Evolutionary conservation across 1,284 basidiomycete genomes (phyloP).

Genomic region (Ceratobasidium sp.): DNA sequence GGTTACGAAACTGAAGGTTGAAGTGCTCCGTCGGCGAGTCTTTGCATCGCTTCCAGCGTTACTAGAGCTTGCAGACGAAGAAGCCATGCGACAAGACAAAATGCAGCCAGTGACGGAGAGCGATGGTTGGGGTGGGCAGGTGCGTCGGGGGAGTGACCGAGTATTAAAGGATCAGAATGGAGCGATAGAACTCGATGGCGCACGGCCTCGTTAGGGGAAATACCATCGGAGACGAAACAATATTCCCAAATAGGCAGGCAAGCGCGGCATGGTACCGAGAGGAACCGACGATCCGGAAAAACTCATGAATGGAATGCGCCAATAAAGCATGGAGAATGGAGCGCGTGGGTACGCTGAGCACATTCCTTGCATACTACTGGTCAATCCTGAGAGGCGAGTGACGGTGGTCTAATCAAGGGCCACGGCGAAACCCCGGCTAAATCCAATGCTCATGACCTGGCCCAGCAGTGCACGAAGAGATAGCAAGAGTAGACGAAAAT

Average conservation of each 20-base stretch:
- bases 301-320: constrained; percentile 28
- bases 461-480: not conserved
- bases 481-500: not conserved
- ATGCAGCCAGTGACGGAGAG: constrained; percentile 1
- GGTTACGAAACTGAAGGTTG: constrained; percentile 43
- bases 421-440: constrained; percentile 41
- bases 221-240: constrained; percentile 33
- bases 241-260: constrained; percentile 36
- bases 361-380: constrained; percentile 26
- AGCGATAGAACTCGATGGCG: constrained; percentile 37
- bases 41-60: constrained; percentile 25
- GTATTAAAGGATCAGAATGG: constrained; percentile 32
- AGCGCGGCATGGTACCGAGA: constrained; percentile 29
- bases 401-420: constrained; percentile 38
- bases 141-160: constrained; percentile 27
- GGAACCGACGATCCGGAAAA: constrained; percentile 34
- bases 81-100: constrained; percentile 24
- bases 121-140: constrained; percentile 2
- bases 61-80: constrained; percentile 18
- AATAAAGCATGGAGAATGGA: constrained; percentile 16
- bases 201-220: constrained; percentile 29
- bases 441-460: constrained; percentile 30
- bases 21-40: constrained; percentile 39
- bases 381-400: constrained; percentile 6
- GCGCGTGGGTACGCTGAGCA: constrained; percentile 22